These are phyloP conservation scores for Pachyrhizus erosus DNA, from an alignment of 306 rosid species.

Conservation along the genomic window DNA sequence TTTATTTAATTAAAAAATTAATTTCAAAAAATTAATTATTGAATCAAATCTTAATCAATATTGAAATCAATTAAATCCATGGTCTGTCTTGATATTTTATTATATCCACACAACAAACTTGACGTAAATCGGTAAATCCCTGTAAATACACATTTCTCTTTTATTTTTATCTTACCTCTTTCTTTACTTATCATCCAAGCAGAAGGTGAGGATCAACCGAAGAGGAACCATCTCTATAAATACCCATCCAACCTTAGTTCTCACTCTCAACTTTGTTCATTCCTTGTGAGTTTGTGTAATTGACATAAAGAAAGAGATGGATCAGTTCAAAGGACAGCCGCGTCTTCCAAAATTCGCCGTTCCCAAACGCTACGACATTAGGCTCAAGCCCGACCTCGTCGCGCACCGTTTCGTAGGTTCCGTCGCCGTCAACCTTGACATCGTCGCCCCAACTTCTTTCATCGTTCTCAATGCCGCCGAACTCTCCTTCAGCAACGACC, in stretches of 20 bases:
- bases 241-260: not conserved
- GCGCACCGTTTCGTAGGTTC: conserved; percentile 78
- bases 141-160: too few species aligned
- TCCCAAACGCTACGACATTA: conserved; percentile 75
- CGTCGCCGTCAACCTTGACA: conserved; percentile 64
- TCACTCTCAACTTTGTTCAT: not conserved
- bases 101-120: too few species aligned
- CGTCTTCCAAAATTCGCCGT: conserved; percentile 91
- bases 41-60: too few species aligned
- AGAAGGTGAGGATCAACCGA: too few species aligned
- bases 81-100: too few species aligned
- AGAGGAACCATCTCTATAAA: conserved; percentile 1
- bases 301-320: conserved; percentile 53
- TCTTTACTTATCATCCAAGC: too few species aligned
- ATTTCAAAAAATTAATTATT: too few species aligned
- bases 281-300: not conserved
- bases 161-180: too few species aligned
- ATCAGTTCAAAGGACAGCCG: conserved; percentile 82
- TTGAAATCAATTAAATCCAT: too few species aligned
- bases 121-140: too few species aligned
- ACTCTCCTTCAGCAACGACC: conserved; percentile 47
- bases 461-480: conserved; percentile 89
- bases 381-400: conserved; percentile 78
- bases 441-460: conserved; percentile 69
- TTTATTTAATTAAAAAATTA: too few species aligned